Base-by-base conservation (phyloP, 495 filamentous ascomycete species). In the Annulohypoxylon bovei region DNA sequence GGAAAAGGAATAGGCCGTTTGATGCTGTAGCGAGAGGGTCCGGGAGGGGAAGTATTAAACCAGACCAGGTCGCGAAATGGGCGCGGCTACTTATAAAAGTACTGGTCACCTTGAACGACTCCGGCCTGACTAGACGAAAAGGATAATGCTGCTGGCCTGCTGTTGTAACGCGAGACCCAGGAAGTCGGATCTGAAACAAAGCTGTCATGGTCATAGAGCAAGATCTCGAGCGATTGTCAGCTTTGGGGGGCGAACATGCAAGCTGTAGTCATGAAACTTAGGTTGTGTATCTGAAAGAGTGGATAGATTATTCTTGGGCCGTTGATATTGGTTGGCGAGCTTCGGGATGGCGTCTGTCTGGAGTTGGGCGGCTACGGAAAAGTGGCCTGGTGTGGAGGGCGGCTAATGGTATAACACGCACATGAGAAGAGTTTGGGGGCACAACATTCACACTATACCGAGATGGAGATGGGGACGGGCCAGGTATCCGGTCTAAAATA, bases 281-380 rank as follows among this genome's bases (percentile, higher is more conserved):
- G 71, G 73, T 75, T 64, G 77, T 83, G 82, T 84, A 76, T 84
- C 79, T 78, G 76, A 82, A 82, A 76, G 78, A 79, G 72, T 78
- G 70, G 75, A 76, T 73, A 67, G 74, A 75, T 68, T 74, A 70
- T 64, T 54, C 70, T 77, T 65, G 75, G 77, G 79, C 78, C 71
- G 73, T 75, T 79, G 80, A 76, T 72, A 84, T 81, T 84, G 82
- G 82, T 76, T 83, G 79, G 56, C 67, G 60, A 65, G 68, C 69
- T 74, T 80, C 75, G 78, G 73, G 74, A 83, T 79, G 81, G 82
- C 82, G 82, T 82, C 72, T 83, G 78, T 84, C 76, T 83, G 80
- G 75, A 80, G 79, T 67, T 68, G 78, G 82, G 82, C 82, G 82
- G 82, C 78, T 84, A 84, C 76, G 61, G 75, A 75, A 76, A 72